Evolutionary conservation across 2,329 filamentous ascomycete genomes (phyloP).

Genomic region (Calonectria ilicicola): DNA sequence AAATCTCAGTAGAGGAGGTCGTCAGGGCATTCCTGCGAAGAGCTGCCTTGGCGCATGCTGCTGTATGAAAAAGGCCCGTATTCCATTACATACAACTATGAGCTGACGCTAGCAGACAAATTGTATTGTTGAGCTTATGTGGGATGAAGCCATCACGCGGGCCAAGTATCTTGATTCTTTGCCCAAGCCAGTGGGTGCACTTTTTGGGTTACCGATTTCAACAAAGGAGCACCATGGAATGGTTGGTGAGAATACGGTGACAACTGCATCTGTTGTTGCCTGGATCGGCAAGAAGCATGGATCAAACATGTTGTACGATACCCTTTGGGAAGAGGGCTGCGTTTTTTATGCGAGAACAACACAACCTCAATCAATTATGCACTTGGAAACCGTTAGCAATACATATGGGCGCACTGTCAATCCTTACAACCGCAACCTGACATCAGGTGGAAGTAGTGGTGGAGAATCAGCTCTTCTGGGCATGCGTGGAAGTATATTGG

Average conservation of each 20-base stretch:
- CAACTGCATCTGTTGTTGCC: constrained; percentile 42
- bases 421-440: constrained; percentile 70
- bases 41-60: constrained; percentile 42
- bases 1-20: constrained; percentile 42
- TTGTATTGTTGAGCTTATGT: constrained; percentile 49
- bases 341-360: constrained; percentile 73
- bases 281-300: constrained; percentile 50
- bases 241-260: constrained; percentile 45
- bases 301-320: constrained; percentile 47
- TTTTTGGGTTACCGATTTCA: constrained; percentile 51
- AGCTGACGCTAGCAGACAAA: constrained; percentile 43
- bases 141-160: constrained; percentile 49
- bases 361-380: constrained; percentile 69
- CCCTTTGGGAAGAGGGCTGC: constrained; percentile 45
- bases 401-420: constrained; percentile 73
- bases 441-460: constrained; percentile 74
- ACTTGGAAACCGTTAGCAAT: constrained; percentile 72
- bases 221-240: constrained; percentile 52
- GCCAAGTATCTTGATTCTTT: constrained; percentile 49
- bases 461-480: constrained; percentile 61
- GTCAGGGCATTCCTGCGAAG: constrained; percentile 42
- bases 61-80: constrained; percentile 25
- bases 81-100: background rate
- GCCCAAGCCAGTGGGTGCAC: constrained; percentile 46
- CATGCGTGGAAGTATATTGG: constrained; percentile 55